phyloP scores from a whole-genome alignment of 805 yeast species.

The Wickerhamiella brachini region DNA sequence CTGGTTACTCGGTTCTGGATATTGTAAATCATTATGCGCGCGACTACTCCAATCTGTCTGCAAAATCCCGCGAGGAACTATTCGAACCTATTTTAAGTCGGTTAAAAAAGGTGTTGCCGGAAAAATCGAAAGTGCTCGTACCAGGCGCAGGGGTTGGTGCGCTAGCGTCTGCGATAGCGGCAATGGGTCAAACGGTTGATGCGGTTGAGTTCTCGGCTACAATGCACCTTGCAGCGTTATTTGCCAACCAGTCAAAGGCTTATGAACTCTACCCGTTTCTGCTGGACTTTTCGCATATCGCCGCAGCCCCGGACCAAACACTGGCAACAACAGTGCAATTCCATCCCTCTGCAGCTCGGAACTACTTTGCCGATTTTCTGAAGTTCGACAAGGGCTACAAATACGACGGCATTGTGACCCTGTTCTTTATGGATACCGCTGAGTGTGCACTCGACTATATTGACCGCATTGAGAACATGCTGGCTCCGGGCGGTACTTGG shows the following conservation, averaged over 20 bases:
- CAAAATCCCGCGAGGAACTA: constrained; percentile 39
- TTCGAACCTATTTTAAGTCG: constrained; percentile 35
- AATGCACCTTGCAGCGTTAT: constrained; percentile 46
- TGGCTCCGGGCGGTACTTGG: constrained; percentile 52
- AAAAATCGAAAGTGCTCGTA: constrained; percentile 34
- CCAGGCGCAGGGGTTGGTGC: constrained; percentile 89
- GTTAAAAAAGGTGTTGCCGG: constrained; percentile 19
- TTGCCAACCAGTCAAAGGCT: constrained; percentile 8
- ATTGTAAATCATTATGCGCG: constrained; percentile 61
- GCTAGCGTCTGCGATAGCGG: constrained; percentile 48
- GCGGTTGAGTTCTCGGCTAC: constrained; percentile 65
- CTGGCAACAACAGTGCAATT: constrained; percentile 14
- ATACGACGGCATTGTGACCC: constrained; percentile 32
- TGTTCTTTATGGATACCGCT: constrained; percentile 85
- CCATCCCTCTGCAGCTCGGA: neutral
- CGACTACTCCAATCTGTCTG: constrained; percentile 56
- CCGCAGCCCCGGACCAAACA: constrained; percentile 34
- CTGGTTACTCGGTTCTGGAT: constrained; percentile 16
- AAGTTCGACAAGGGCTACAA: constrained; percentile 28
- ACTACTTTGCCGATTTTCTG: constrained; percentile 48
- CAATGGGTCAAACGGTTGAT: constrained; percentile 34
- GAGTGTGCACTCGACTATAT: constrained; percentile 69
- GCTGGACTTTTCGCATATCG: constrained; percentile 59
- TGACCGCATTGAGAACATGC: constrained; percentile 41
- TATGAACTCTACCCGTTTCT: constrained; percentile 27